Conservation (phyloP, 2,329 filamentous ascomycete genomes). For the Macroventuria anomochaeta region DNA sequence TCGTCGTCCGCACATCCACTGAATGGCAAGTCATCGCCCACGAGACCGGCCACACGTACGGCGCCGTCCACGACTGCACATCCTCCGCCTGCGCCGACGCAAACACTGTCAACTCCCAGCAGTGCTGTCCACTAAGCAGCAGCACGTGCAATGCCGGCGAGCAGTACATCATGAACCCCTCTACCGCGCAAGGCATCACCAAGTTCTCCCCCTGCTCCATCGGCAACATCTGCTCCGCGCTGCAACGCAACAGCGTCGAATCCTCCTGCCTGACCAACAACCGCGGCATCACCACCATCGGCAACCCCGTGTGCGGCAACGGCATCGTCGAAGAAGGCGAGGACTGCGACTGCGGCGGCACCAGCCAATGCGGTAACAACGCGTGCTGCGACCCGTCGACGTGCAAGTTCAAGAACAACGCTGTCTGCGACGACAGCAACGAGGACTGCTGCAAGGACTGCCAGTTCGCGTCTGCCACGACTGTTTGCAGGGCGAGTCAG, state of each 20-base stretch:
- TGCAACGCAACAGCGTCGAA: conserved; percentile 78
- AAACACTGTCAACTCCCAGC: conserved; percentile 64
- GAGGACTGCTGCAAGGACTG: conserved; percentile 82
- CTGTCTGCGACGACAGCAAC: conserved; percentile 84
- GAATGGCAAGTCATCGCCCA: conserved; percentile 98
- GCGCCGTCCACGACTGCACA: conserved; percentile 92
- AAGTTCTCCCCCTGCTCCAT: conserved; percentile 87
- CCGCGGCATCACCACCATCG: conserved; percentile 79
- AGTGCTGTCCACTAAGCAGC: conserved; percentile 80
- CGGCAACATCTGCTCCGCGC: conserved; percentile 90
- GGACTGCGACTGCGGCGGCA: conserved; percentile 93
- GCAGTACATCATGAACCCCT: conserved; percentile 96
- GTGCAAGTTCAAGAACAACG: conserved; percentile 78
- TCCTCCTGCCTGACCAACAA: conserved; percentile 84
- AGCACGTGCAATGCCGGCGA: conserved; percentile 74
- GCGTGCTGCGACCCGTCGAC: conserved; percentile 83
- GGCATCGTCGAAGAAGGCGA: conserved; percentile 95
- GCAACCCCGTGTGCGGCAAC: conserved; percentile 88
- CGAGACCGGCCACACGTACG: conserved; percentile 92
- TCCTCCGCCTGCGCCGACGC: conserved; percentile 68
- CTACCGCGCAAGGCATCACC: conserved; percentile 73
- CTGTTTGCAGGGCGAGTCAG: conserved; percentile 79
- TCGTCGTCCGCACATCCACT: conserved; percentile 80
- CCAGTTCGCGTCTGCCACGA: conserved; percentile 69
- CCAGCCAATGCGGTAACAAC: conserved; percentile 73